These are phyloP conservation scores for Penicillium capsulatum DNA, from an alignment of 2,329 filamentous ascomycete species.

Conservation along the genomic window DNA sequence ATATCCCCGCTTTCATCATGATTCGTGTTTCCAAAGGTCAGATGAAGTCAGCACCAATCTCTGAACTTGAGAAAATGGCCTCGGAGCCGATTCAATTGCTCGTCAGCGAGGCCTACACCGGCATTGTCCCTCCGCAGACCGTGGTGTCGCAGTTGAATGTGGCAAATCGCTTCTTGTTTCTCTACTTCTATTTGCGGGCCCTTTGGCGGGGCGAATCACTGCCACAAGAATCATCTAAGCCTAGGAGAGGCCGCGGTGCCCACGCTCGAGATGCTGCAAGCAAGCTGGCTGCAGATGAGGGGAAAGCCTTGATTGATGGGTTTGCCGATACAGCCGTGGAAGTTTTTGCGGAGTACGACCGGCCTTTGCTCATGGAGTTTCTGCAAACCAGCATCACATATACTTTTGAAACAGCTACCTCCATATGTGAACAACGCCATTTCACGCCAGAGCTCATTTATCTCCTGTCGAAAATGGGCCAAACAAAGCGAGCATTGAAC, in stretches of 20 bases:
- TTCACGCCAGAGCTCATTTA: slow-evolving; percentile 94
- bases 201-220: slow-evolving; percentile 76
- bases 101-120: slow-evolving; percentile 85
- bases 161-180: slow-evolving; percentile 65
- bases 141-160: slow-evolving; percentile 74
- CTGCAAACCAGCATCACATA: slow-evolving; percentile 81
- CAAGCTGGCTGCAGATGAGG: slow-evolving; percentile 53
- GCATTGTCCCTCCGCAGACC: slow-evolving; percentile 70
- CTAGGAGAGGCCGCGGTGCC: slow-evolving; percentile 34
- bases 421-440: slow-evolving; percentile 72
- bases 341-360: slow-evolving; percentile 80
- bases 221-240: slow-evolving; percentile 31
- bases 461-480: slow-evolving; percentile 88
- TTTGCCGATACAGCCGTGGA: slow-evolving; percentile 84
- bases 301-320: slow-evolving; percentile 69
- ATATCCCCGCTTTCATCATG: slow-evolving; percentile 83
- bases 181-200: slow-evolving; percentile 86
- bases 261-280: slow-evolving; percentile 41
- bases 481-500: slow-evolving; percentile 85
- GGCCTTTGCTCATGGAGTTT: slow-evolving; percentile 77
- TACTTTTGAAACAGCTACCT: slow-evolving; percentile 67
- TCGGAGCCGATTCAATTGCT: slow-evolving; percentile 80
- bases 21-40: slow-evolving; percentile 75
- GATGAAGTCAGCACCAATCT: slow-evolving; percentile 59
- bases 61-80: slow-evolving; percentile 74